Base-by-base conservation (phyloP, 2,329 filamentous ascomycete species). In the Trichoderma sp. region DNA sequence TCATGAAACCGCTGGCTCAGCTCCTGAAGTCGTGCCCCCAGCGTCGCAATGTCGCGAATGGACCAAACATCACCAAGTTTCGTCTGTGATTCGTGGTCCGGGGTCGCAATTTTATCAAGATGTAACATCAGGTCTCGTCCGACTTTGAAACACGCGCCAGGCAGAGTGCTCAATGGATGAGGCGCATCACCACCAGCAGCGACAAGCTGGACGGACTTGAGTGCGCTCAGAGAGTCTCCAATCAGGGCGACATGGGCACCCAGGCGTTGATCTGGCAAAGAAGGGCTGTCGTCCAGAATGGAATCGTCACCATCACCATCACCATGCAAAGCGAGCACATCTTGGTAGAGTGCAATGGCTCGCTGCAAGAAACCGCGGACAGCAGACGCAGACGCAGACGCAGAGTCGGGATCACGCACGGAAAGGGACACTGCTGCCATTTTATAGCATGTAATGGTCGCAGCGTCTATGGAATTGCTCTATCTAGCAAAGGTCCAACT, bases 381-480 rank as follows among this genome's bases (percentile, higher is more conserved):
- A 25, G 69, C 53, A 50, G 70, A 69, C 32, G 22, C 29, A 61
- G 65, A 56, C 19, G 67, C 52, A 52, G 70, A 70, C 53, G n/a
- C 27, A 48, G 66, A 58, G 34, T n/a, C 67, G 0, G 9, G 15
- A 42, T 59, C 63, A 57, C 27, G 35, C 29, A 48, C 35, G 17
- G 25, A 27, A 8, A 37, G 1, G 7, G 68, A 59, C 68, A 64
- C 72, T 72, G 71, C 68, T 34, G 71, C 73, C 76, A 77, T 76
- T 76, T 76, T 76, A 76, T 75, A 75, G 67, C 74, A 74, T 76
- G 70, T 76, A 75, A 75, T 72, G 71, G 70, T 32, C 70, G 71
- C 61, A 72, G 58, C 13, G 45, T 70, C 35, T 68, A 67, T 70
- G 70, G 42, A n/a, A 69, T 61, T 61, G 45, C 53, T 67, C 63